Base-by-base conservation (phyloP, 2,329 filamentous ascomycete species). In the Verticillium zaregamsianum region DNA sequence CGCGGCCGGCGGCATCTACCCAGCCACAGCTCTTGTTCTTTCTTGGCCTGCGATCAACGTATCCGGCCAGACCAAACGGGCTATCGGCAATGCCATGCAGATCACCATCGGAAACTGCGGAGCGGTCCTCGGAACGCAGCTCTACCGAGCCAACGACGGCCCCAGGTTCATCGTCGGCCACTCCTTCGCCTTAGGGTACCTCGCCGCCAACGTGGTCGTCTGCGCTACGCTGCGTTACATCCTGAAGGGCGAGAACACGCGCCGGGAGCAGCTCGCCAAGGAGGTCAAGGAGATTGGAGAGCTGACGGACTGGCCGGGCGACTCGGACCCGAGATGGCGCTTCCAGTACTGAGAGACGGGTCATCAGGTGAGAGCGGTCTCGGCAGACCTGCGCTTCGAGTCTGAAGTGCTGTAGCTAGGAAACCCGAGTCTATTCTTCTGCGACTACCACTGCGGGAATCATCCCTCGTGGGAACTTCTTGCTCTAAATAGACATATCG, bases 1-100 rank as follows among this genome's bases (percentile, higher is more conserved):
- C 64, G 85, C 86, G 0, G 85, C 86, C 0, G 86, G 82, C 0
- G 89, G 89, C 0, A 90, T 91, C 65, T 91, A 90, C 69, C 87
- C 88, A 0, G 82, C 85, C 0, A 83, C 81, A 0, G 86, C 87
- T 0, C 80, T 90, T 2, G 83, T 86, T 0, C 77, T 91, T 0
- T 86, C 85, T 1, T 91, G 89, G 88, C 86, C 88, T 0, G 88
- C 88, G 2, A 90, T 89, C 71, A 91, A 91, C 62, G 86, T 91
- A 0, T 87, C 86, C 0, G 87, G 87, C 0, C 87, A 90, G 72
- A 90, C 87, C 0, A 91, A 91, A 72, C 80, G 89, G 1, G 86
- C 86, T 1, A 85, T 87, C 4, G 86, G 85, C 2, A 90, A 88
- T 57, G 89, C 86, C 0, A 85, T 91, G 82, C 88, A 90, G 67